A percentile compares a stretch with the other conserved stretches of the same genome.
phyloP scores from a whole-genome alignment of 2,329 filamentous ascomycete genomes.

The Phyllachora maydis region DNA sequence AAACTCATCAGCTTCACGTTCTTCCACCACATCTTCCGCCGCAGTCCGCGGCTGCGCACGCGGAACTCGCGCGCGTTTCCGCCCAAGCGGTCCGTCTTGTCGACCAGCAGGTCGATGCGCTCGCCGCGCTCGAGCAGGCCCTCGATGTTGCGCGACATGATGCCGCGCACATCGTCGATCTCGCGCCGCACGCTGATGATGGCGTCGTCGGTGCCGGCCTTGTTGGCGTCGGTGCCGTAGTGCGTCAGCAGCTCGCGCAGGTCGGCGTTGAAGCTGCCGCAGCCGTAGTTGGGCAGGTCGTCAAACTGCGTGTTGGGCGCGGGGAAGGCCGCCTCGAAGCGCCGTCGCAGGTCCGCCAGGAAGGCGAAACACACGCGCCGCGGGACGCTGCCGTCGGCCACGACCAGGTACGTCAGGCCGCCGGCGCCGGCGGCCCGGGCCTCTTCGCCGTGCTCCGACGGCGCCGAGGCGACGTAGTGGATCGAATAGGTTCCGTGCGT shows the following conservation, averaged over 20 bases:
- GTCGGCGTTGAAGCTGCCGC: constrained; percentile 65
- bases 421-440: constrained; percentile 37
- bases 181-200: constrained; percentile 67
- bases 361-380: constrained; percentile 85
- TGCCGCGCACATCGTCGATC: constrained; percentile 79
- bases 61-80: constrained; percentile 80
- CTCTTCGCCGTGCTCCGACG: constrained; percentile 43
- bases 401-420: constrained; percentile 78
- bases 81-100: constrained; percentile 87
- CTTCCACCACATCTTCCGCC: constrained; percentile 99
- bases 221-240: constrained; percentile 55
- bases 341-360: constrained; percentile 74
- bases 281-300: constrained; percentile 72
- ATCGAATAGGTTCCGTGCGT: constrained; percentile 83
- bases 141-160: constrained; percentile 95
- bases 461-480: constrained; percentile 81
- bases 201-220: constrained; percentile 16
- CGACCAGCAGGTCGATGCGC: constrained; percentile 79
- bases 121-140: constrained; percentile 75
- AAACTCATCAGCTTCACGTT: constrained; percentile 88
- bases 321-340: constrained; percentile 57
- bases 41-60: constrained; percentile 65
- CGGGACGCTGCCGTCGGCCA: constrained; percentile 62
- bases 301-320: constrained; percentile 49
- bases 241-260: constrained; percentile 63